Base-by-base conservation (phyloP, 345 rosid genomes). In the Cardamine resedifolia region DNA sequence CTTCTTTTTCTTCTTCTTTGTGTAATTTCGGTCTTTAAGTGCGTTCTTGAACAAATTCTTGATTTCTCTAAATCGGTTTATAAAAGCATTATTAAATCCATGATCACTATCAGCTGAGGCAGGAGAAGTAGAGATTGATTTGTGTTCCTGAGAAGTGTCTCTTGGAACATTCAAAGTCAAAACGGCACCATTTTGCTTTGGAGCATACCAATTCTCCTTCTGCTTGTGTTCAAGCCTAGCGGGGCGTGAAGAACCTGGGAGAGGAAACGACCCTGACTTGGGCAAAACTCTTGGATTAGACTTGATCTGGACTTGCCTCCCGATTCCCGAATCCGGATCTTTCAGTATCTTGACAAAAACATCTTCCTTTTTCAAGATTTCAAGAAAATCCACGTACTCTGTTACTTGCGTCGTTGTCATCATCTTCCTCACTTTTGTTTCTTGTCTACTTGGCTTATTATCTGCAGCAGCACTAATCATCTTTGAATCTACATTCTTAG, bases 211-310 rank as follows among this genome's bases (percentile, higher is more conserved):
- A 70, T 73, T 64, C 76, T 95, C 99, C 20, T 62, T 81, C 78
- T 72, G 83, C 85, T 95, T 95, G 77, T 88, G 86, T 53, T 88
- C 83, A 30, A 95, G 84, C 27, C 82, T 86, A 75, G 81, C 83
- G 10, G 90, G 86, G 31, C 73, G 66, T 3, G 85, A 79, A 38
- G 75, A 73, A 52, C 75, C 76, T 23, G 84, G 49, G 10, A 81
- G 39, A 4, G 99, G 97, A 88, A 89, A 95, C 41, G 97, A 91
- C n/a, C 85, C 90, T 56, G 97, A 90, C 75, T 84, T 91, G 14
- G 74, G 82, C 47, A 95, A 74, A 49, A 74, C 83, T 45, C 59
- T 75, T 28, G 79, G 72, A 74, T 73, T 66, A 45, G 81, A 72
- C 72, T 65, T 81, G 58, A 79, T 75, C 31, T 80, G 78, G 12